Evolutionary conservation across 306 rosid species (phyloP).

Genomic region (Mucuna pruriens): DNA sequence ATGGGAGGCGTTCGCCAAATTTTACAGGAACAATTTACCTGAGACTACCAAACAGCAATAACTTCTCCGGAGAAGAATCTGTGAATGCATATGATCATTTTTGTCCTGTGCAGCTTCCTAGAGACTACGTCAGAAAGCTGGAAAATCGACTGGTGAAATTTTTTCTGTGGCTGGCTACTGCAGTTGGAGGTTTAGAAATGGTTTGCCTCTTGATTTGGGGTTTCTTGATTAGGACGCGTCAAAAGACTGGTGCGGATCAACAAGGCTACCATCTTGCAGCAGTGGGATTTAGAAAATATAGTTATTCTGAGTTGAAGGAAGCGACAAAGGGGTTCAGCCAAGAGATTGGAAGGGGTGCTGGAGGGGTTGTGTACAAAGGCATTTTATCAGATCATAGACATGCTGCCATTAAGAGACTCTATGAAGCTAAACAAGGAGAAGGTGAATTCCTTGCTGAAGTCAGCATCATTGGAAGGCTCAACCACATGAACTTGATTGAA

Average conservation of each 20-base stretch:
- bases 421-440: background rate
- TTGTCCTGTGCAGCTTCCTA: background rate
- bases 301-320: background rate
- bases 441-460: background rate
- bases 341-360: background rate
- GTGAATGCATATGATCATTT: background rate
- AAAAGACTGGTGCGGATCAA: slow-evolving; percentile 30
- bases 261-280: background rate
- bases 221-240: background rate
- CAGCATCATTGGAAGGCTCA: background rate
- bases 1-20: slow-evolving; percentile 25
- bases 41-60: slow-evolving; percentile 23
- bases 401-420: background rate
- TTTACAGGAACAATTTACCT: slow-evolving; percentile 25
- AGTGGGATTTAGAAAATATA: background rate
- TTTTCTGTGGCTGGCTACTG: slow-evolving; percentile 35
- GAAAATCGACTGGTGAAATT: background rate
- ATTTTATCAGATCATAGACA: background rate
- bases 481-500: background rate
- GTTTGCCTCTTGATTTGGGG: background rate
- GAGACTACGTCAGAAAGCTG: background rate
- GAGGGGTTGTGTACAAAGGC: background rate
- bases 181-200: slow-evolving; percentile 17
- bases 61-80: background rate
- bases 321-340: background rate